phyloP scores from a whole-genome alignment of 441 rosid species.

The Arabidopsis lyrata region DNA sequence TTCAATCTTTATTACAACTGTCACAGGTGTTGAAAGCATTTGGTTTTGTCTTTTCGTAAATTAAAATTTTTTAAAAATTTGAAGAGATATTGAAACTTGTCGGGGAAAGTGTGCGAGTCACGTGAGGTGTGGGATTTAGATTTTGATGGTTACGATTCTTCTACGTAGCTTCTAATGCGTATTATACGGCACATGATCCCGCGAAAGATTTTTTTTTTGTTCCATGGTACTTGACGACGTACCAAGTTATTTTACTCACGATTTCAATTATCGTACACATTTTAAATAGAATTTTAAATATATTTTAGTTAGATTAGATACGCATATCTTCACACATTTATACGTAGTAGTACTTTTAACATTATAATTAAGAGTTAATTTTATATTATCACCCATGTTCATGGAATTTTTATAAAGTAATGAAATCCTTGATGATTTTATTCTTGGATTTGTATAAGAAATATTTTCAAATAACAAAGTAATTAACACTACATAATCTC shows the following conservation, averaged over 20 bases:
- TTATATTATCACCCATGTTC: constrained; percentile 26
- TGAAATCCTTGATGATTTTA: constrained; percentile 14
- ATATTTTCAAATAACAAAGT: background rate
- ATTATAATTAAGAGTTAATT: constrained; percentile 4
- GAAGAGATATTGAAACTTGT: constrained; percentile 35
- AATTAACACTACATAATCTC: constrained; percentile 1
- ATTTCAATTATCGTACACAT: constrained; percentile 25
- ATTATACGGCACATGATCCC: constrained; percentile 45
- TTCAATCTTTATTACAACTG: constrained; percentile 34
- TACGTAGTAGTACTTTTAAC: background rate
- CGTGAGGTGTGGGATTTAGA: constrained; percentile 33
- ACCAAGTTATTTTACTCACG: constrained; percentile 24
- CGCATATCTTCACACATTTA: constrained; percentile 33
- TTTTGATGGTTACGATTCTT: constrained; percentile 30
- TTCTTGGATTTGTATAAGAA: background rate
- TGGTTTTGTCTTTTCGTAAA: background rate
- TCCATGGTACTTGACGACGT: constrained; percentile 25
- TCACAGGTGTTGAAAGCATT: constrained; percentile 24
- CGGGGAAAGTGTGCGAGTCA: constrained; percentile 45
- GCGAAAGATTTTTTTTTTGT: constrained; percentile 12
- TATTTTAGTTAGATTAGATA: constrained; percentile 23
- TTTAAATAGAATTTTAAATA: background rate
- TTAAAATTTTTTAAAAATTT: background rate
- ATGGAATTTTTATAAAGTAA: background rate
- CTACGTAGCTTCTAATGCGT: constrained; percentile 44